phyloP scores from a whole-genome alignment of 2,329 filamentous ascomycete species.

The Diaporthe aspalathi region DNA sequence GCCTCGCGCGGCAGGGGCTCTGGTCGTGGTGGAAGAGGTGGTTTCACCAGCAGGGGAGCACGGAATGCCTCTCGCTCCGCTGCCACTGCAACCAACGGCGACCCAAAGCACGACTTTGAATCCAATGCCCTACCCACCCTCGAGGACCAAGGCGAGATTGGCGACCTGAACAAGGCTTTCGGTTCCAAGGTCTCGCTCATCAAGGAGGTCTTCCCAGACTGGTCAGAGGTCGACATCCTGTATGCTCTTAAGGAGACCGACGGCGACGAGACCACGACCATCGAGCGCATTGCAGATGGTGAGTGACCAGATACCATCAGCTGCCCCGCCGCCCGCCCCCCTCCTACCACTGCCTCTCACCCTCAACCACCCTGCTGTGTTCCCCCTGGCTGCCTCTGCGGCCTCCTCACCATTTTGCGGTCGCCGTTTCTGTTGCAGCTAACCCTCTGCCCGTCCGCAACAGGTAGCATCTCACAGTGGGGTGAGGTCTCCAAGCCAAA shows the following conservation, averaged over 20 bases:
- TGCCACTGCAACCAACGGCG: constrained; percentile 75
- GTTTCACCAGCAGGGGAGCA: constrained; percentile 74
- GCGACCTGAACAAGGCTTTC: constrained; percentile 92
- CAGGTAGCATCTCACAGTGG: constrained; percentile 85
- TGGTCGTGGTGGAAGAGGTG: constrained; percentile 38
- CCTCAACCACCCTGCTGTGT: background rate
- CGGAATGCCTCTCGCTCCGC: constrained; percentile 68
- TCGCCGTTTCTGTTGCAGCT: constrained; percentile 37
- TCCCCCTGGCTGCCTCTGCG: background rate
- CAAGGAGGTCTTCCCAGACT: constrained; percentile 93
- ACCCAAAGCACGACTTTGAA: constrained; percentile 71
- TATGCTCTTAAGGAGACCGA: constrained; percentile 91
- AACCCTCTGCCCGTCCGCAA: constrained; percentile 31
- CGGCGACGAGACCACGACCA: constrained; percentile 79
- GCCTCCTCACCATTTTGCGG: background rate
- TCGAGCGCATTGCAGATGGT: constrained; percentile 86
- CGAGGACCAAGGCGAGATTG: constrained; percentile 88
- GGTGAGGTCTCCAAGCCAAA: constrained; percentile 84
- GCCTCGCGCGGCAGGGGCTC: constrained; percentile 88
- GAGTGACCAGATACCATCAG: constrained; percentile 44
- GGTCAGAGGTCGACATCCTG: constrained; percentile 94
- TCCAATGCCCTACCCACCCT: constrained; percentile 66
- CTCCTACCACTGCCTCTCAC: constrained; percentile 3
- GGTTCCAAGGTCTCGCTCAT: constrained; percentile 81
- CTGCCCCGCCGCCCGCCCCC: constrained; percentile 19